Conservation (phyloP, 768 basidiomycete genomes). For the Holtermannia corniformis region DNA sequence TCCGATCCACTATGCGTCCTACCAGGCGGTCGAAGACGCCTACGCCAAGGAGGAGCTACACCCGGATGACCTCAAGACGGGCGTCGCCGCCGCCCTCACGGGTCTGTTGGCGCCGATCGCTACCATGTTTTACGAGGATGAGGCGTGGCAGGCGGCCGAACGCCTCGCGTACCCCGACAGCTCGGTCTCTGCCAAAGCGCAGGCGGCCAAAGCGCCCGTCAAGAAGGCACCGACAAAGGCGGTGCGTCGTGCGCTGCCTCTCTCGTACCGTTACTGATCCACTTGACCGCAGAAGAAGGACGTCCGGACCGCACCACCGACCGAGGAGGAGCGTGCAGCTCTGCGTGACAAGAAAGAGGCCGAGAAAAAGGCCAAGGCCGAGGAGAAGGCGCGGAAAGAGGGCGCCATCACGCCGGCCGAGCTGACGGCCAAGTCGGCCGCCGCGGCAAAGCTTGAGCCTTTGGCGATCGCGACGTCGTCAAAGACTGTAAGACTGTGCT, state of each 20-base stretch:
- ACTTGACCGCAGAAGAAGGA: conserved; percentile 16
- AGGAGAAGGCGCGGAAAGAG: conserved; percentile 17
- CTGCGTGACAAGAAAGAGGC: conserved; percentile 27
- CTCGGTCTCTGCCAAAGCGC: conserved; percentile 11
- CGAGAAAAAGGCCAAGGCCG: conserved; percentile 35
- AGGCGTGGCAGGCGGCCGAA: conserved; percentile 71
- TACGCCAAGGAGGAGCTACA: conserved; percentile 70
- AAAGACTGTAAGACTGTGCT: not conserved
- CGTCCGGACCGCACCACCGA: conserved; percentile 20
- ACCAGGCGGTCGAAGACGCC: conserved; percentile 58
- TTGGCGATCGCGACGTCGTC: conserved; percentile 9
- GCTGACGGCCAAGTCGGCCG: conserved; percentile 3
- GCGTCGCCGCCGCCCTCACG: conserved; percentile 64
- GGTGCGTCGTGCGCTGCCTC: conserved; percentile 12
- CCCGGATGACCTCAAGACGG: conserved; percentile 78
- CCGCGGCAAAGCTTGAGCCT: conserved; percentile 7
- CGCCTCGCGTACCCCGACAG: conserved; percentile 67
- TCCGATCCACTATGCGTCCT: conserved; percentile 60
- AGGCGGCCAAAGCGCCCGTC: conserved; percentile 4
- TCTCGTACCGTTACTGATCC: not conserved
- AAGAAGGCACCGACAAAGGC: conserved; percentile 19
- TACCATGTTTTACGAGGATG: conserved; percentile 60
- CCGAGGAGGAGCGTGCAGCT: conserved; percentile 33
- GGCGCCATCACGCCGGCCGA: conserved; percentile 3
- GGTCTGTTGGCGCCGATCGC: conserved; percentile 70